A percentile compares a stretch with the other conserved stretches of the same genome.
Evolutionary conservation across 352 stramenopile species (phyloP).

Genomic region (Pythium graminicola): DNA sequence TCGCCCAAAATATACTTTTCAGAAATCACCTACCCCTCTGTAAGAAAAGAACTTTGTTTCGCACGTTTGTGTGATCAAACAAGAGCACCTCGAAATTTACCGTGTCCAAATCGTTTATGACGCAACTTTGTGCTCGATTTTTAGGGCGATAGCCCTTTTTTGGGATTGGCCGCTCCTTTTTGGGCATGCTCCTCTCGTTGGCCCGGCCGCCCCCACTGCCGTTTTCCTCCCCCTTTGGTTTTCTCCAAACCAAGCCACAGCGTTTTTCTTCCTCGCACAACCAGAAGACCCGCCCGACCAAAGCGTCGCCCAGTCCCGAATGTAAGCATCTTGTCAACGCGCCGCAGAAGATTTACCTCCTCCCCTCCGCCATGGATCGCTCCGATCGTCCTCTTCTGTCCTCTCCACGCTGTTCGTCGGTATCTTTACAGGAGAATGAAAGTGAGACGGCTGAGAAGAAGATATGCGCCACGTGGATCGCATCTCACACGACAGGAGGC

Average conservation of each 20-base stretch:
- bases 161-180: conserved; percentile 19
- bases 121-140: conserved; percentile 19
- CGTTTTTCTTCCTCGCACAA: conserved; percentile 31
- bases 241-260: conserved; percentile 13
- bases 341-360: not conserved
- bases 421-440: not conserved
- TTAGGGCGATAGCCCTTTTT: conserved; percentile 16
- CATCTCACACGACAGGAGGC: not conserved
- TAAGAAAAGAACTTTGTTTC: conserved; percentile 24
- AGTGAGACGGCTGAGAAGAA: not conserved
- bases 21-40: conserved; percentile 16
- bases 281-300: conserved; percentile 23
- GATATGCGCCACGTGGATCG: not conserved
- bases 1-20: conserved; percentile 9
- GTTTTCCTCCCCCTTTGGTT: conserved; percentile 12
- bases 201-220: conserved; percentile 3
- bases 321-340: conserved; percentile 7
- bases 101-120: not conserved
- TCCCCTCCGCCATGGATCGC: not conserved
- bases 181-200: conserved; percentile 6
- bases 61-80: no score
- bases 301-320: conserved; percentile 24
- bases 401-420: not conserved
- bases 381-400: not conserved
- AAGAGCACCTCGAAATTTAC: not conserved